Evolutionary conservation across 108 stramenopile species (phyloP).

Genomic region (Cyclotella kingstonii): DNA sequence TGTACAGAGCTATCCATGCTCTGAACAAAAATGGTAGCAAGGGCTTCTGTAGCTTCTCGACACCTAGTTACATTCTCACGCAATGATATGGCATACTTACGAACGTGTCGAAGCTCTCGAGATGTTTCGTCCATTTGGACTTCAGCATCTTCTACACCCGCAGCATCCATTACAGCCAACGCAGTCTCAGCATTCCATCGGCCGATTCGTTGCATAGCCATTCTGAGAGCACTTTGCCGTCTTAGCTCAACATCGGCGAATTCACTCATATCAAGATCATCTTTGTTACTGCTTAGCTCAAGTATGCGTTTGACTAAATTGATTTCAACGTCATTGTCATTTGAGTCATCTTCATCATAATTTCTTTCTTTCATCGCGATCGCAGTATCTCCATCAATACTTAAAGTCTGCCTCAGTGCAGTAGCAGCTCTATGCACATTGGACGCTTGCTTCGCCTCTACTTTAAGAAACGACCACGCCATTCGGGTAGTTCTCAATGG

Average conservation of each 20-base stretch:
- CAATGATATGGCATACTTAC: constrained; percentile 72
- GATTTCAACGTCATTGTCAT: constrained; percentile 59
- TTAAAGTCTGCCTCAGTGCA: constrained; percentile 52
- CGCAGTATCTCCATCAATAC: constrained; percentile 52
- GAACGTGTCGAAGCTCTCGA: constrained; percentile 66
- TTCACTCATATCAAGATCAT: constrained; percentile 10
- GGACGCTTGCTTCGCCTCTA: constrained; percentile 62
- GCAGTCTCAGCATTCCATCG: constrained; percentile 73
- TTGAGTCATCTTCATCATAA: constrained; percentile 55
- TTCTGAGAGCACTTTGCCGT: constrained; percentile 24
- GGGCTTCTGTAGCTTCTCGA: constrained; percentile 54
- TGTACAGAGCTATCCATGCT: constrained; percentile 13
- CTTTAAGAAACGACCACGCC: constrained; percentile 69
- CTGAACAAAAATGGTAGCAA: constrained; percentile 28
- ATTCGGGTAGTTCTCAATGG: constrained; percentile 70
- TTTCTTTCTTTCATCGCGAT: constrained; percentile 51
- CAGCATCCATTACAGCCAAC: constrained; percentile 70
- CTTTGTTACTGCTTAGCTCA: constrained; percentile 52
- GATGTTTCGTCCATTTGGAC: constrained; percentile 80
- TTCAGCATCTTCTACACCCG: constrained; percentile 71
- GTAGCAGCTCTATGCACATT: constrained; percentile 54
- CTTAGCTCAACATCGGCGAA: constrained; percentile 19
- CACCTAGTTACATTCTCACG: constrained; percentile 68
- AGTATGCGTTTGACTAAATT: constrained; percentile 63
- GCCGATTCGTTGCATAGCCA: constrained; percentile 61